Base-by-base conservation (phyloP, 2,329 filamentous ascomycete genomes). In the Cercospora berteroae region DNA sequence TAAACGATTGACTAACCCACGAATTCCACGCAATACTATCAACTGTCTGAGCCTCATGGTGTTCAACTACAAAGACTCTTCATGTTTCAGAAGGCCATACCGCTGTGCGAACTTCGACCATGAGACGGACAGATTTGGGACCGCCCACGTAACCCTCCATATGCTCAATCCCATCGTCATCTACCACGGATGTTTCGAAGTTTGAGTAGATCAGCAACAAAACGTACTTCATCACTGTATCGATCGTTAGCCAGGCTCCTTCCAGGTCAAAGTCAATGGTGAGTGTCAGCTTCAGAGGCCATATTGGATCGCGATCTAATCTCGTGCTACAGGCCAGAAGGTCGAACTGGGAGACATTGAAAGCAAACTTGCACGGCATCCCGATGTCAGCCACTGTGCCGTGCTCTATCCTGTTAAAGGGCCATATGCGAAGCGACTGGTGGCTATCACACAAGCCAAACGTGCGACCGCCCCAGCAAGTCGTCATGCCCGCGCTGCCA, bases 91-190 rank as follows among this genome's bases (percentile, higher is more conserved):
- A 27, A 4, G 3, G 6, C 50, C 50, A 56, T 31, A 7, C 18
- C 9, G 23, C 23, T 13, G 25, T 10, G 6, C 27, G 23, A 16
- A 50, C 63, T 3, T 39, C 25, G 6, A 59, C 55, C 55, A 65
- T 48, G 20, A 65, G 33, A 36, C 59, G 59, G 36, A 33, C 63
- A 16, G 55, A 59, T 25, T 65, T 65, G 3, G 63, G 63, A 5
- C 55, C 63, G 59, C 63, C 60, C 16, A 62, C 60, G 16, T 62
- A 62, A 20, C 60, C 60, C 18, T 52, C 42, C 60, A 62, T 52
- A 27, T 62, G 60, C 42, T 62, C 60, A 18, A 62, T 62, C 4
- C 39, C 60, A 20, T 18, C 7, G 29, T 62, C 60, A 25, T 62
- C 42, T 9, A 62, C 60, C 20, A 62, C 27, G 13, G 20, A 50